A percentile compares a stretch with the other conserved stretches of the same genome.
Evolutionary conservation across 306 rosid genomes (phyloP).

Genomic region (Purshia tridentata): DNA sequence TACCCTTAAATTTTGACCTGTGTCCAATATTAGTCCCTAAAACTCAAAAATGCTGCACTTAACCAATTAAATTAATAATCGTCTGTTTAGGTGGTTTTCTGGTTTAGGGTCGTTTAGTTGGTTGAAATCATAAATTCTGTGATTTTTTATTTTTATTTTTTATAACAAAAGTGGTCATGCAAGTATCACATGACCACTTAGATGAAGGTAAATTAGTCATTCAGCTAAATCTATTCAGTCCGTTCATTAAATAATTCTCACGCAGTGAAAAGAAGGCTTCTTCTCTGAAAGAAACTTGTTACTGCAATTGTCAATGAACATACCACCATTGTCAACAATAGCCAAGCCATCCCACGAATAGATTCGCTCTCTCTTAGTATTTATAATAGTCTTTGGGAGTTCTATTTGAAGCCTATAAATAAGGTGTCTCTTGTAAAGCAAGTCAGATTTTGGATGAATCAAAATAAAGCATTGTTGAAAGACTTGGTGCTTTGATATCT

Average conservation of each 20-base stretch:
- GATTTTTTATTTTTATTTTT: too few species aligned
- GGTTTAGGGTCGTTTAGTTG: too few species aligned
- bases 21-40: neutral
- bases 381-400: too few species aligned
- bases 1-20: neutral
- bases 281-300: too few species aligned
- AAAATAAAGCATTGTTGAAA: neutral
- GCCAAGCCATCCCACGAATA: neutral
- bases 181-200: too few species aligned
- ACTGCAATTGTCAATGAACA: neutral
- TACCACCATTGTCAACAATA: neutral
- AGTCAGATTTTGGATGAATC: neutral
- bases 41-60: neutral
- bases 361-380: too few species aligned
- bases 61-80: neutral
- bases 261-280: too few species aligned
- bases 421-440: neutral
- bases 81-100: neutral
- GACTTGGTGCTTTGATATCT: neutral
- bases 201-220: too few species aligned
- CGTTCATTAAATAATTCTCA: neutral
- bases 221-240: neutral
- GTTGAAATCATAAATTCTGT: too few species aligned
- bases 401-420: too few species aligned
- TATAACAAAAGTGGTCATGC: too few species aligned